Percentiles rank a stretch among this genome's conserved stretches.
phyloP scores from a whole-genome alignment of 2,329 filamentous ascomycete species.

The Dryadomyces quercus-mongolicae region DNA sequence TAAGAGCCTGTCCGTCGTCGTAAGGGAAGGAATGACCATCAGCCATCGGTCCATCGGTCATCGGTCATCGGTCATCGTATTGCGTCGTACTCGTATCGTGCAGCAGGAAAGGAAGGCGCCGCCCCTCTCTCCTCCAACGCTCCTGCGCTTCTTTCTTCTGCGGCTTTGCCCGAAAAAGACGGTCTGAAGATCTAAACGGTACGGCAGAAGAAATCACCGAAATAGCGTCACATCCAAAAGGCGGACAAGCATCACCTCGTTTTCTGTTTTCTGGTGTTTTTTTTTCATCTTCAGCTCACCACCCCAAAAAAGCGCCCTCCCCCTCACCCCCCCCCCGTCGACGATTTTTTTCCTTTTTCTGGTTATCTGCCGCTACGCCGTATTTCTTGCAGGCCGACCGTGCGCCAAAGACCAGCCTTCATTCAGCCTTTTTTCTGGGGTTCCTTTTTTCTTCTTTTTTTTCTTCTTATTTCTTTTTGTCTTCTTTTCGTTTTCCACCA shows the following conservation, averaged over 20 bases:
- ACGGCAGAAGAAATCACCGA: not conserved
- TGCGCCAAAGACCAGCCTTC: not conserved
- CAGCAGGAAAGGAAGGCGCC: not conserved
- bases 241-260: not conserved
- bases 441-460: not conserved
- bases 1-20: too few relatives aligned
- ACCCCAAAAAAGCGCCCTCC: too few relatives aligned
- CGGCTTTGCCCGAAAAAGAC: slow-evolving; percentile 1
- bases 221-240: not conserved
- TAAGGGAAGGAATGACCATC: too few relatives aligned
- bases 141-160: not conserved
- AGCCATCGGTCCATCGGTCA: too few relatives aligned
- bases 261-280: not conserved
- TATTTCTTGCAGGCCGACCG: too few relatives aligned
- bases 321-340: not conserved
- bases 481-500: not conserved
- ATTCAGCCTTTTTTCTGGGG: not conserved
- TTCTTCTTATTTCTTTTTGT: not conserved
- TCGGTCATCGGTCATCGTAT: too few relatives aligned
- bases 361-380: too few relatives aligned
- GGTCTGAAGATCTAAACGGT: not conserved
- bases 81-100: too few relatives aligned
- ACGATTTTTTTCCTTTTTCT: not conserved
- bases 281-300: too few relatives aligned
- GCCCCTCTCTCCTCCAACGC: too few relatives aligned